These are phyloP conservation scores for Telfairia occidentalis DNA, from an alignment of 331 rosid genomes.

Conservation along the genomic window DNA sequence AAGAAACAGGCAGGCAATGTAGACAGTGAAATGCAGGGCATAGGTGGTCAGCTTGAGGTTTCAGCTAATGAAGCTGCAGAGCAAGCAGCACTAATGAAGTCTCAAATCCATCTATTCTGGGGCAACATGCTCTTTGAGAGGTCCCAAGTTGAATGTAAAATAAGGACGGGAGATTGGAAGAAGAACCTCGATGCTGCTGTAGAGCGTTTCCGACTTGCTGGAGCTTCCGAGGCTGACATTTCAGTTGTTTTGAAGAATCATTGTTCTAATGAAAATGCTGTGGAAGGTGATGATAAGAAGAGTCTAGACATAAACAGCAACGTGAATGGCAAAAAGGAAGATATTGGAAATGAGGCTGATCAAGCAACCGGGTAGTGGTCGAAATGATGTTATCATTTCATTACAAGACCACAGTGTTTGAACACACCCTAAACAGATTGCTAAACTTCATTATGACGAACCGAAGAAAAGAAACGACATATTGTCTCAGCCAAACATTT, in stretches of 20 bases:
- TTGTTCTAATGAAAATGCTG: constrained; percentile 52
- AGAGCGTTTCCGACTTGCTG: constrained; percentile 80
- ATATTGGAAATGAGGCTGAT: constrained; percentile 11
- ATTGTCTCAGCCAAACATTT: background rate
- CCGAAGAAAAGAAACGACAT: constrained; percentile 14
- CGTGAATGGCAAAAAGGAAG: constrained; percentile 18
- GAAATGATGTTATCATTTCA: constrained; percentile 7
- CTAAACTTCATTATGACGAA: constrained; percentile 9
- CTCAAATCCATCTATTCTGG: constrained; percentile 91
- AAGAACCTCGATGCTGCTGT: constrained; percentile 63
- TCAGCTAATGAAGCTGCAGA: constrained; percentile 71
- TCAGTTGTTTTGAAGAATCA: constrained; percentile 70
- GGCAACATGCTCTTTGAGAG: constrained; percentile 91
- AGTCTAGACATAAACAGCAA: constrained; percentile 16
- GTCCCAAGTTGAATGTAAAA: constrained; percentile 80
- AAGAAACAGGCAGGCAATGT: constrained; percentile 44
- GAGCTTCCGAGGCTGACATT: constrained; percentile 75
- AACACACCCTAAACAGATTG: background rate
- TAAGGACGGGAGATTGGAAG: constrained; percentile 62
- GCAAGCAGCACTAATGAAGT: constrained; percentile 76
- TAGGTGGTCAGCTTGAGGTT: constrained; percentile 42
- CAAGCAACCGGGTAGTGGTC: constrained; percentile 14
- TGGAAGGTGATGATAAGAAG: constrained; percentile 40
- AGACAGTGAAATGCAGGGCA: constrained; percentile 50
- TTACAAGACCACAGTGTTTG: background rate